A percentile compares a stretch with the other conserved stretches of the same genome.
These are phyloP conservation scores for Catunica adiposa DNA, from an alignment of 2,329 filamentous ascomycete genomes.

Conservation along the genomic window DNA sequence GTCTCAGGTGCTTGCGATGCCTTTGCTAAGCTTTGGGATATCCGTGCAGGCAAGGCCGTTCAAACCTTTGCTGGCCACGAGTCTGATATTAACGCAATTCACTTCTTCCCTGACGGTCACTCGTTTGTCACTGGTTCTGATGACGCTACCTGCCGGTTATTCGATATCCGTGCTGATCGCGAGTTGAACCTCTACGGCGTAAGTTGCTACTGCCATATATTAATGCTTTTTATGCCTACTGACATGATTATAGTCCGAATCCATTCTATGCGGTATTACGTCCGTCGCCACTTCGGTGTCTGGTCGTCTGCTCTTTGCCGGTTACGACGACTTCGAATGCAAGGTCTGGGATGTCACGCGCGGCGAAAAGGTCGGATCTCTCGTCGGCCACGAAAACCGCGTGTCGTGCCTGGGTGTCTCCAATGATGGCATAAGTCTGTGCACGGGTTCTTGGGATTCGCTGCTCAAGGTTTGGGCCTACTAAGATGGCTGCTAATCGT, in stretches of 20 bases:
- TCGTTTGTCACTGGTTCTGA: slow-evolving; percentile 97
- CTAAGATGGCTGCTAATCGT: slow-evolving; percentile 26
- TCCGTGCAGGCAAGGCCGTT: slow-evolving; percentile 91
- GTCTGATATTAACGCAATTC: slow-evolving; percentile 97
- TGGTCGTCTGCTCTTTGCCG: slow-evolving; percentile 83
- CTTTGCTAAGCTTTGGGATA: slow-evolving; percentile 98
- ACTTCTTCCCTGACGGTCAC: slow-evolving; percentile 98
- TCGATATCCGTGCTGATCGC: slow-evolving; percentile 92
- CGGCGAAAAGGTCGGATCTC: slow-evolving; percentile 88
- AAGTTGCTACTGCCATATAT: slow-evolving; percentile 16
- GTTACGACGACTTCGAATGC: slow-evolving; percentile 99
- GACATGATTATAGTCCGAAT: slow-evolving; percentile 54
- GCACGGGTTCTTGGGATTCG: slow-evolving; percentile 98
- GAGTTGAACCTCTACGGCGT: slow-evolving; percentile 54
- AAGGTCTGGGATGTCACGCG: slow-evolving; percentile 98
- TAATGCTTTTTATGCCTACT: not conserved
- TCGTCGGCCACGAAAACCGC: slow-evolving; percentile 95
- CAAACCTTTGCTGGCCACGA: slow-evolving; percentile 98
- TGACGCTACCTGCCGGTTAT: slow-evolving; percentile 90
- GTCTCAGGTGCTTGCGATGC: slow-evolving; percentile 98
- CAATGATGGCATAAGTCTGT: slow-evolving; percentile 97
- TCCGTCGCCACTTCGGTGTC: slow-evolving; percentile 97
- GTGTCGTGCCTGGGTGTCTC: slow-evolving; percentile 97
- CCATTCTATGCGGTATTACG: slow-evolving; percentile 93
- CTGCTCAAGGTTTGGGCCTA: slow-evolving; percentile 84